Conservation (phyloP, 768 basidiomycete genomes). For the Symmetrospora coprosmae region DNA sequence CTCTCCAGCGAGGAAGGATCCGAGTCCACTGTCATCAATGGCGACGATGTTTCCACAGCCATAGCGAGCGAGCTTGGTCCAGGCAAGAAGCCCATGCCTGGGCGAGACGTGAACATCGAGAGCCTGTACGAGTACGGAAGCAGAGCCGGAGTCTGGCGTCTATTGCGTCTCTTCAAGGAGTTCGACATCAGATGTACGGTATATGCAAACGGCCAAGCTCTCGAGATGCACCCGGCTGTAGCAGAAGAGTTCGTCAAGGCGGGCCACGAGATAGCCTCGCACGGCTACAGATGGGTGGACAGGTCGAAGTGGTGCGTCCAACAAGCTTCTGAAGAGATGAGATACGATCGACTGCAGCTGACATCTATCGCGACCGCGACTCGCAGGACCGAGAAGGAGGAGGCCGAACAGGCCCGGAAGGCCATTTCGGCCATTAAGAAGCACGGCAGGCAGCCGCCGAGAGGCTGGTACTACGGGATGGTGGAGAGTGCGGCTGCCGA, state of each 20-base stretch:
- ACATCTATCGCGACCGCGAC: too few species aligned
- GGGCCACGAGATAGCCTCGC: not conserved
- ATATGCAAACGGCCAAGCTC: not conserved
- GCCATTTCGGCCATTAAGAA: not conserved
- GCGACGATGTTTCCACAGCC: not conserved
- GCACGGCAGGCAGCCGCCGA: not conserved
- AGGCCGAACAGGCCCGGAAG: not conserved
- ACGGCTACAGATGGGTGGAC: not conserved
- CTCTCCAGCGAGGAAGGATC: not conserved
- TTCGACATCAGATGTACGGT: not conserved
- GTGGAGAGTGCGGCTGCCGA: not conserved
- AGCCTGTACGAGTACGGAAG: not conserved
- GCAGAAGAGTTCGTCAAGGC: not conserved
- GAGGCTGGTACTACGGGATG: slow-evolving; percentile 4
- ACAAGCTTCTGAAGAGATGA: too few species aligned
- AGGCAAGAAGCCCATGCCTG: not conserved
- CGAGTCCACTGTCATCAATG: not conserved
- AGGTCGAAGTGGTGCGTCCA: too few species aligned
- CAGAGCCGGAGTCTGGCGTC: not conserved
- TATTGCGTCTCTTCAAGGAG: not conserved
- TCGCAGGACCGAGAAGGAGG: not conserved
- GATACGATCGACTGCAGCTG: too few species aligned
- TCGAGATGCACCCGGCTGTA: not conserved
- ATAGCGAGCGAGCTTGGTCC: not conserved
- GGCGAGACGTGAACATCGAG: not conserved